A percentile compares a stretch with the other conserved stretches of the same genome.
Conservation (phyloP, 441 rosid genomes). For the Adansonia madagascariensis region DNA sequence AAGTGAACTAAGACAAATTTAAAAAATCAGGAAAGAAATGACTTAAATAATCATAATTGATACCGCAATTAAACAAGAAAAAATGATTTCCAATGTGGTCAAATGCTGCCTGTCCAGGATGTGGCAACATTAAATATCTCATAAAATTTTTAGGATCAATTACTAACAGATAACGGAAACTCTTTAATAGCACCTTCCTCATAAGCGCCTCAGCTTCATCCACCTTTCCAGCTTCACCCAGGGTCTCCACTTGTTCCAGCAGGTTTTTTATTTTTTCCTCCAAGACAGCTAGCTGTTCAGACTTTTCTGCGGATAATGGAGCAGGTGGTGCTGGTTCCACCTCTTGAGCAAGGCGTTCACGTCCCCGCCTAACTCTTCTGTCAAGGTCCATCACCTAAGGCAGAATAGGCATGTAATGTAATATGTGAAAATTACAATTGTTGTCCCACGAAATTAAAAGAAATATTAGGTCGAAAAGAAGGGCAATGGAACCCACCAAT, state of each 20-base stretch:
- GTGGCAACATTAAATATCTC: slow-evolving; percentile 8
- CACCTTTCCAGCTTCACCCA: slow-evolving; percentile 97
- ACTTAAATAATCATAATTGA: neutral
- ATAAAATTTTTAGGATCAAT: neutral
- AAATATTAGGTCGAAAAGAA: neutral
- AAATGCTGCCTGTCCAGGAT: neutral
- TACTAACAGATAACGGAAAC: neutral
- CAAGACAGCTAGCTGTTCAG: slow-evolving; percentile 79
- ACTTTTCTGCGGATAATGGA: slow-evolving; percentile 74
- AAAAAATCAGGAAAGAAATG: neutral
- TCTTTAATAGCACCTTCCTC: slow-evolving; percentile 72
- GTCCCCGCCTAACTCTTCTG: slow-evolving; percentile 94
- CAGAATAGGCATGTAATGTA: slow-evolving; percentile 14
- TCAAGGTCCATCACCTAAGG: slow-evolving; percentile 90
- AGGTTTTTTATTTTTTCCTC: slow-evolving; percentile 92
- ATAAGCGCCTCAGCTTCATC: slow-evolving; percentile 99
- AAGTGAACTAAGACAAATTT: neutral
- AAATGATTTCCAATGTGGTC: slow-evolving; percentile 2
- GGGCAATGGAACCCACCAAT: slow-evolving; percentile 56
- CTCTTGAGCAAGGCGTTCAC: slow-evolving; percentile 93
- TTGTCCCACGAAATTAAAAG: neutral
- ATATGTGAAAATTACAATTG: neutral
- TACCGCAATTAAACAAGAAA: neutral
- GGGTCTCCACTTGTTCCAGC: slow-evolving; percentile 92
- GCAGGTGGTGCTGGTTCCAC: slow-evolving; percentile 82